A percentile compares a stretch with the other conserved stretches of the same genome.
Evolutionary conservation across 768 basidiomycete species (phyloP).

Genomic region (Pleurotus pulmonarius): DNA sequence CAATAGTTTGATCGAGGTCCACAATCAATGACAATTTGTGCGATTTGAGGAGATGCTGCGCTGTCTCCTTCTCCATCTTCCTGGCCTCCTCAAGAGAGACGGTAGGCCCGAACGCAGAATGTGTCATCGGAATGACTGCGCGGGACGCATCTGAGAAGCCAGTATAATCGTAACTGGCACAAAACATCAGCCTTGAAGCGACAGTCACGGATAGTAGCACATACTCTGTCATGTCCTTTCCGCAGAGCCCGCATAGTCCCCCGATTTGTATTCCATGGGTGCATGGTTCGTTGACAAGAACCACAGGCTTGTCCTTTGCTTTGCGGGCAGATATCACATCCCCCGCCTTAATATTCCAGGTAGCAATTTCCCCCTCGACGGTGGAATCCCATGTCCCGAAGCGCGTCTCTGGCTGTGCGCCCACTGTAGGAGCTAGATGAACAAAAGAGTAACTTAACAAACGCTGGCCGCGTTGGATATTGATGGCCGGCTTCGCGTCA

Average conservation of each 20-base stretch:
- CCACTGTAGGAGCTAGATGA: constrained; percentile 42
- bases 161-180: constrained; percentile 70
- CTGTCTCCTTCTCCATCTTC: constrained; percentile 80
- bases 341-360: constrained; percentile 67
- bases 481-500: constrained; percentile 39
- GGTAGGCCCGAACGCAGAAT: constrained; percentile 86
- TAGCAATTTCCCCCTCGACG: constrained; percentile 71
- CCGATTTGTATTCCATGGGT: constrained; percentile 92
- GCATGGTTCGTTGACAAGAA: constrained; percentile 85
- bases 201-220: constrained; percentile 22
- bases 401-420: constrained; percentile 56
- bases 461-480: constrained; percentile 67
- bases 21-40: constrained; percentile 92
- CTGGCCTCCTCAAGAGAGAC: constrained; percentile 92
- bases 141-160: constrained; percentile 84
- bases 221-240: constrained; percentile 91
- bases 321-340: constrained; percentile 58
- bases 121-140: constrained; percentile 91
- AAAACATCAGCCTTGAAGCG: constrained; percentile 7
- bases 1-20: constrained; percentile 98
- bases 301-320: constrained; percentile 57
- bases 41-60: constrained; percentile 68
- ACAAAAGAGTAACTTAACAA: constrained; percentile 85
- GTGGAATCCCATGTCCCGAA: constrained; percentile 91
- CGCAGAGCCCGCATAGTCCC: constrained; percentile 91